Percentiles rank a stretch among this genome's conserved stretches.
phyloP scores from a whole-genome alignment of 768 basidiomycete genomes.

The Mycena galericulata region DNA sequence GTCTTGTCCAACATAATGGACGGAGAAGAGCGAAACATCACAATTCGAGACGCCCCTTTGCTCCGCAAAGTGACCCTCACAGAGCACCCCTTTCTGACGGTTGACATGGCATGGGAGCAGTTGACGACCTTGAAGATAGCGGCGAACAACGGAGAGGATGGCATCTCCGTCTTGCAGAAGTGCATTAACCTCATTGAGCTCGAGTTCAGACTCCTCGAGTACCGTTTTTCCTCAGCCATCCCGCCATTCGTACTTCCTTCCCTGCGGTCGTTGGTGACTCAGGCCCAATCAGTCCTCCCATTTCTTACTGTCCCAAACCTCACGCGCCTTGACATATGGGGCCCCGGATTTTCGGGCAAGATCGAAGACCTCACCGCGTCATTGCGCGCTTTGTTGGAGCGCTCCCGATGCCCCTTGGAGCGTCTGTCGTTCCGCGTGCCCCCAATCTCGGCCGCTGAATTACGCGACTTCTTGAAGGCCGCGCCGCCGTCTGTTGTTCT shows the following conservation, averaged over 20 bases:
- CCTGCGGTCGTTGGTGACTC: neutral
- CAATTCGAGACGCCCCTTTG: neutral
- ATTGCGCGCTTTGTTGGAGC: neutral
- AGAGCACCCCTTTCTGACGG: neutral
- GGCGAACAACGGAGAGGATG: neutral
- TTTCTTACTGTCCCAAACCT: constrained; percentile 3
- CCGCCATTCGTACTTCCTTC: neutral
- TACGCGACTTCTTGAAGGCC: neutral
- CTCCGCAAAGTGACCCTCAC: neutral
- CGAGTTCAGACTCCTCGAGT: neutral
- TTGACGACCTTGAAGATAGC: neutral
- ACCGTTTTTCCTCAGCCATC: neutral
- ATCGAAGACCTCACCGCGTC: neutral
- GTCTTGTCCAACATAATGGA: no score
- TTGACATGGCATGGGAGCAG: constrained; percentile 1
- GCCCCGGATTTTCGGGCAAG: neutral
- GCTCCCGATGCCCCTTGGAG: neutral
- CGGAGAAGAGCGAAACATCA: neutral
- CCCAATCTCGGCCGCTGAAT: neutral
- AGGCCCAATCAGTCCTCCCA: neutral
- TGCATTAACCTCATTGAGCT: constrained; percentile 1
- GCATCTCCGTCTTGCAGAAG: neutral
- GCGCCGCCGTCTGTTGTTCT: neutral
- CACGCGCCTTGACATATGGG: neutral
- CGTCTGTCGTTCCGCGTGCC: neutral